Conservation (phyloP, 441 rosid genomes). For the Populus hybrid region DNA sequence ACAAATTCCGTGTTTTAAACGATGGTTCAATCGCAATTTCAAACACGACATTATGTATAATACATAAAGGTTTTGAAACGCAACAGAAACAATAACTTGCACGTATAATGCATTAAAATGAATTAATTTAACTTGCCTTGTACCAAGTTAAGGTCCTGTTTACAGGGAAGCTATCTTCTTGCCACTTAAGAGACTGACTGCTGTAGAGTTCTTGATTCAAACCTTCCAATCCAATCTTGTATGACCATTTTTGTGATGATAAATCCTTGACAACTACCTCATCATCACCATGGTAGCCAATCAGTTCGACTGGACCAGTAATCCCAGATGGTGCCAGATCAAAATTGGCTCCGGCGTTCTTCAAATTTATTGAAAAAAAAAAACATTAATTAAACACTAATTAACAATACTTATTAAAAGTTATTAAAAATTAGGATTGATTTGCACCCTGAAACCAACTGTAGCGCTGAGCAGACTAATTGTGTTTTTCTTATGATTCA, state of each 20-base stretch:
- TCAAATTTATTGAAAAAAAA: background rate
- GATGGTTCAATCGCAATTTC: too few species aligned
- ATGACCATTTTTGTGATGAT: slow-evolving; percentile 54
- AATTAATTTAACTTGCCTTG: slow-evolving; percentile 25
- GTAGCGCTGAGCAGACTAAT: slow-evolving; percentile 65
- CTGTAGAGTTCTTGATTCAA: slow-evolving; percentile 10
- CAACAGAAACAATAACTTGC: too few species aligned
- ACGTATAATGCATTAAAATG: background rate
- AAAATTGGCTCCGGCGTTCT: slow-evolving; percentile 60
- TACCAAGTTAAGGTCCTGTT: slow-evolving; percentile 46
- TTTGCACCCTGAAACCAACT: slow-evolving; percentile 46
- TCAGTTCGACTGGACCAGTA: slow-evolving; percentile 48
- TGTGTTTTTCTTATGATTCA: slow-evolving; percentile 40
- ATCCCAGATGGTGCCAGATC: slow-evolving; percentile 47
- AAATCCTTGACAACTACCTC: slow-evolving; percentile 48
- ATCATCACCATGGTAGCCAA: slow-evolving; percentile 30
- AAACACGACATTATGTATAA: background rate
- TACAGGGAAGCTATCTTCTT: slow-evolving; percentile 16
- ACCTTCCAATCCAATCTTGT: slow-evolving; percentile 47
- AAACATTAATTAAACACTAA: too few species aligned
- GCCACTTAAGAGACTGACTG: slow-evolving; percentile 22
- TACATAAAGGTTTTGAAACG: too few species aligned
- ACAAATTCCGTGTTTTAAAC: too few species aligned
- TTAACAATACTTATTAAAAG: background rate
- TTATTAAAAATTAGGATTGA: background rate